Conservation (phyloP, 1,139 yeast species). For the Blastobotrys illinoisensis region DNA sequence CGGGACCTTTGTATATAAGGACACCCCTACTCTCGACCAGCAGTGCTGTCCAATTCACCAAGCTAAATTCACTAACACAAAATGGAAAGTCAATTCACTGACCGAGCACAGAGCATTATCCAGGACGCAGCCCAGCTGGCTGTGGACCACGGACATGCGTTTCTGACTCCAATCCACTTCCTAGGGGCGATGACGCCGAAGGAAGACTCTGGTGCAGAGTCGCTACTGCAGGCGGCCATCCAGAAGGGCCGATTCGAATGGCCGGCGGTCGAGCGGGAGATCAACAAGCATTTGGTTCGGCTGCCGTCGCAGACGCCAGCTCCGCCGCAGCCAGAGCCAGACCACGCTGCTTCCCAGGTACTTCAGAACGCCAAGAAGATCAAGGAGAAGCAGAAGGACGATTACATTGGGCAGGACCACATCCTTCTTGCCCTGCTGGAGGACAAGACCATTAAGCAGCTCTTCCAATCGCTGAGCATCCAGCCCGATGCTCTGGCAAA, state of each 20-base stretch:
- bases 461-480: conserved; percentile 71
- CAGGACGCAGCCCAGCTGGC: conserved; percentile 79
- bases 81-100: conserved; percentile 51
- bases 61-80: background rate
- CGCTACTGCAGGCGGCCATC: conserved; percentile 75
- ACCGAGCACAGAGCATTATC: conserved; percentile 79
- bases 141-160: conserved; percentile 76
- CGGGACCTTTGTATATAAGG: background rate
- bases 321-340: conserved; percentile 66
- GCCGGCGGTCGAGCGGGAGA: conserved; percentile 68
- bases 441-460: conserved; percentile 60
- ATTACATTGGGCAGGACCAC: conserved; percentile 92
- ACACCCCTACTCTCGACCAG: background rate
- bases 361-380: conserved; percentile 66
- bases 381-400: conserved; percentile 83
- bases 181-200: conserved; percentile 88
- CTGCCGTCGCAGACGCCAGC: conserved; percentile 87
- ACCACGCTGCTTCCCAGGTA: conserved; percentile 65
- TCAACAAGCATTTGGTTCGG: conserved; percentile 75
- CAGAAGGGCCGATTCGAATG: conserved; percentile 90
- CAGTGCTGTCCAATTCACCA: background rate
- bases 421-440: conserved; percentile 77
- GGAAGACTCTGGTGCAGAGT: conserved; percentile 59
- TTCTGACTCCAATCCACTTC: conserved; percentile 78
- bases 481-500: conserved; percentile 67